Percentiles rank a stretch among this genome's conserved stretches.
Conservation (phyloP, 106 monocot species). For the Iris macrosiphon region DNA sequence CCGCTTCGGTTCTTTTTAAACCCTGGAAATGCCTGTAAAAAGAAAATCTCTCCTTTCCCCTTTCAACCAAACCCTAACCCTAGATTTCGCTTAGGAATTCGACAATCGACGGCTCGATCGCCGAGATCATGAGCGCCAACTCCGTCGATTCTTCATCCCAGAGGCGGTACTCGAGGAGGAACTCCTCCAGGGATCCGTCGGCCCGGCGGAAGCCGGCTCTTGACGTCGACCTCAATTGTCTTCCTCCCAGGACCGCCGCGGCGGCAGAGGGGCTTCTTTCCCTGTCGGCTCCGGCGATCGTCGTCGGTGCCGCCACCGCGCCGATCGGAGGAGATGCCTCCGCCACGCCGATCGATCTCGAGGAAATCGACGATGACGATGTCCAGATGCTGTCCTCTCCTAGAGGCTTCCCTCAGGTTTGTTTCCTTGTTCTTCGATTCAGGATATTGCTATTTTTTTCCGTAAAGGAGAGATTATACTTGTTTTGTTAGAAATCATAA, state of each 20-base stretch:
- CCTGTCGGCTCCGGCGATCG: neutral
- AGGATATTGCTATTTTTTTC: too few relatives aligned
- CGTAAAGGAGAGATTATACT: too few relatives aligned
- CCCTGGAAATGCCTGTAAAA: too few relatives aligned
- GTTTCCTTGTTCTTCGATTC: too few relatives aligned
- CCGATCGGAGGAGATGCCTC: neutral
- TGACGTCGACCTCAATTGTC: conserved; percentile 4
- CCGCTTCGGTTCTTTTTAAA: too few relatives aligned
- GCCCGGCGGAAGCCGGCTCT: neutral
- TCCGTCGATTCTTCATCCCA: too few relatives aligned
- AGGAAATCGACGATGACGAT: conserved; percentile 11
- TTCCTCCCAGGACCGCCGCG: neutral
- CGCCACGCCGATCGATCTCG: conserved; percentile 2
- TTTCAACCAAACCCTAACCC: too few relatives aligned
- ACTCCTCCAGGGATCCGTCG: neutral
- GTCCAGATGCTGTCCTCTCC: conserved; percentile 7
- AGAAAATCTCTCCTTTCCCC: too few relatives aligned
- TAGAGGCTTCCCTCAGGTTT: neutral
- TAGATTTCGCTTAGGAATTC: too few relatives aligned
- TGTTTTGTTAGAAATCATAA: too few relatives aligned
- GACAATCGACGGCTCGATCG: too few relatives aligned
- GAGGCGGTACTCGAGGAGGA: neutral
- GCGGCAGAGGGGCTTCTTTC: neutral
- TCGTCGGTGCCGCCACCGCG: too few relatives aligned
- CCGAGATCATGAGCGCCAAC: conserved; percentile 5